Base-by-base conservation (phyloP, 305 asterid genomes). In the Coffea humblotiana region DNA sequence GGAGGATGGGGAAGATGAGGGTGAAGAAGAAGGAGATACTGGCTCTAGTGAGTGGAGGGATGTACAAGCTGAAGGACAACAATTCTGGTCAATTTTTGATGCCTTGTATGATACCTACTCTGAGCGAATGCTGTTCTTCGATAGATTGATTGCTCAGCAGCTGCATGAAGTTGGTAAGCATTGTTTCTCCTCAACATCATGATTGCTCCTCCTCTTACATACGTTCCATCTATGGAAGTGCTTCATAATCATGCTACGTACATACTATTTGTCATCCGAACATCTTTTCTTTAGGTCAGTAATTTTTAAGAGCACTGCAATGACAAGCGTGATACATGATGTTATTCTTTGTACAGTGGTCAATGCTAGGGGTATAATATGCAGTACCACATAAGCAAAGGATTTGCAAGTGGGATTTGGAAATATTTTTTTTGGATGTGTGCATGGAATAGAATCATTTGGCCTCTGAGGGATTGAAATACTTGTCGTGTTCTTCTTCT, bases 11-110 rank as follows among this genome's bases (percentile, higher is more conserved):
- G 91, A 87, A 19, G 91, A 90, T 35, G 95, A 90, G 15, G 93
- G 88, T n/a, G 97, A 87, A 56, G 97, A 88, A 77, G 96, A 86
- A 78, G 96, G 93, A 76, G 96, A 90, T 83, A 88, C 87, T 11
- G 89, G 92, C 87, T 88, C 91, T 48, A 90, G 86, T n/a, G 97
- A 95, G 83, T 92, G 97, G 97, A 95, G 97, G 86, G 98, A 91
- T 47, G 93, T 91, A 7, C 97, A 94, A 82, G 97, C 93, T 3
- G 95, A 90, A 87, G 95, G 95, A 52, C 81, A 94, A 29, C 97
- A 90, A 75, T 93, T 95, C 83, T 94, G 97, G 97, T 94, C 95
- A 8, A 94, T 94, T 72, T 92, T 94, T 81, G 97, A 91, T 90
- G 95, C 97, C 64, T 91, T 96, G 43, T 92, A 96, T 81, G 97